Base-by-base conservation (phyloP, 2,329 filamentous ascomycete genomes). In the Blastomyces parvus region DNA sequence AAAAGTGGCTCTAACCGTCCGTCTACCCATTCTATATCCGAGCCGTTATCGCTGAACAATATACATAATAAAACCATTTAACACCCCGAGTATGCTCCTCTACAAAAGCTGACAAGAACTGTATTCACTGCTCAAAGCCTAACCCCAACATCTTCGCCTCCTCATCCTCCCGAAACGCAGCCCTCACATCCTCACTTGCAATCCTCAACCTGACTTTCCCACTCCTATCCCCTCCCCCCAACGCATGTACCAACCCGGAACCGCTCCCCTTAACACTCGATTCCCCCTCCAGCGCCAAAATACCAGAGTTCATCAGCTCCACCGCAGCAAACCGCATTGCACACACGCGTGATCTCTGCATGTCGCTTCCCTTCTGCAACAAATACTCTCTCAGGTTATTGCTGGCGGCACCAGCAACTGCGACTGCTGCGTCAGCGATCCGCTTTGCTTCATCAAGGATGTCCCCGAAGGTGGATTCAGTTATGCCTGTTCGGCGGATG, bases 401-500 rank as follows among this genome's bases (percentile, higher is more conserved):
- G 50, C 75, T 84, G 38, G 83, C 82, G 36, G 81, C 82, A 60
- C 84, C 84, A 0, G 74, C 71, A 14, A 76, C 71, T 6, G 75
- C 74, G 3, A 74, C 73, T 1, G 76, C 74, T 13, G 73, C 75
- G 60, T 79, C 77, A 3, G 77, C 84, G 64, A 92, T 84, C 40
- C 85, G 84, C 70, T 86, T 87, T 64, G 89, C 87, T 76, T 99
- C 94, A 69, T 96, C 91, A 7, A 96, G 80, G 5, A 97, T 87
- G 68, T 97, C 94, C 25, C 91, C 91, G 64, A 96, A 85, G 0
- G 91, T 88, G 62, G 90, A 92, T 77, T 99, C 94, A 1, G 86
- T 86, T 60, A 97, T 82, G 3, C 94, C 94, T 0, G 89, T 94
- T 62, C 93, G 83, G 65, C 92, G 86, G 44, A 90, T 87, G 33